Percentiles rank a stretch among this genome's conserved stretches.
Evolutionary conservation across 305 asterid genomes (phyloP).

Genomic region (Fraxinus dipetala): DNA sequence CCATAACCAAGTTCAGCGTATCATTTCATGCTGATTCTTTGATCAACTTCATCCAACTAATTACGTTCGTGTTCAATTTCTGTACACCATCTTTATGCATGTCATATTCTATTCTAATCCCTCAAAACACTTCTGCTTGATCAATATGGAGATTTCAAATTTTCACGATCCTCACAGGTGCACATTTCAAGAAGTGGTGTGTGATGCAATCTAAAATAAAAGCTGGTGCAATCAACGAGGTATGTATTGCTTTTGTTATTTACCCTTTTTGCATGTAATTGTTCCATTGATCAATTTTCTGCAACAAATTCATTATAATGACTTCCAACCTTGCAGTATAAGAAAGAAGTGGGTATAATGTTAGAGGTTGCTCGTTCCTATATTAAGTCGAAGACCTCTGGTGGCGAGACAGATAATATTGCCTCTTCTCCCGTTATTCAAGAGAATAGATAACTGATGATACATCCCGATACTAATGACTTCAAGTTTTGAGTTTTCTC

Average conservation of each 20-base stretch:
- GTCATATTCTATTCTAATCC: neutral
- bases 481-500: neutral
- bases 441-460: constrained; percentile 29
- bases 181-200: constrained; percentile 94
- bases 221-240: constrained; percentile 66
- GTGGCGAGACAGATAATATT: constrained; percentile 23
- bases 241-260: constrained; percentile 22
- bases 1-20: neutral
- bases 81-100: neutral
- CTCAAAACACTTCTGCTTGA: neutral
- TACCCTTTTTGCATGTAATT: neutral
- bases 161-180: constrained; percentile 49
- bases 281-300: neutral
- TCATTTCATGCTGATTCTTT: neutral
- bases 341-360: constrained; percentile 68
- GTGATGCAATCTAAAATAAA: constrained; percentile 84
- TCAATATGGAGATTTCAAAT: neutral
- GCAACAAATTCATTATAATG: neutral
- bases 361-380: constrained; percentile 70
- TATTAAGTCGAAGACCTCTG: constrained; percentile 48
- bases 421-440: constrained; percentile 26
- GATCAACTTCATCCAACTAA: neutral
- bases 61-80: neutral
- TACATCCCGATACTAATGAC: neutral
- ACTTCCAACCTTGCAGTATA: constrained; percentile 55